Evolutionary conservation across 805 yeast genomes (phyloP).

Genomic region (Torulaspora maleeae): DNA sequence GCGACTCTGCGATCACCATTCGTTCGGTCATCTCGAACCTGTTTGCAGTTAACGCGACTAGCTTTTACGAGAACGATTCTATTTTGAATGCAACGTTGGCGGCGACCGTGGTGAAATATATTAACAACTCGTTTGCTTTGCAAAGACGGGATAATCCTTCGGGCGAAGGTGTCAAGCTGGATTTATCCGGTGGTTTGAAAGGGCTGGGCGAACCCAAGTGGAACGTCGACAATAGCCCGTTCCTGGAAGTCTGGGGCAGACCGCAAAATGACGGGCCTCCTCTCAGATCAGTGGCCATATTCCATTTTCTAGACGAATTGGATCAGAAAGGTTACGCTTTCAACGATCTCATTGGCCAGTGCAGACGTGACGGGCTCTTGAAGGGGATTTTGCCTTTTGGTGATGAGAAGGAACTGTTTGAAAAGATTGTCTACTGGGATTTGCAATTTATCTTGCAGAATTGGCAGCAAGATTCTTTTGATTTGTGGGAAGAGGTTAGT

Average conservation of each 20-base stretch:
- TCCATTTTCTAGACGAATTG: conserved; percentile 49
- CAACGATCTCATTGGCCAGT: conserved; percentile 28
- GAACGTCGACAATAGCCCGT: conserved; percentile 58
- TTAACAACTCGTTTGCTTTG: conserved; percentile 51
- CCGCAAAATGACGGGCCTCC: conserved; percentile 97
- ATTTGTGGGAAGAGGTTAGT: conserved; percentile 86
- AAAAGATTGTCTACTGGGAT: conserved; percentile 60
- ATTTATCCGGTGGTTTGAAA: conserved; percentile 38
- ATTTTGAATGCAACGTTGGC: conserved; percentile 20
- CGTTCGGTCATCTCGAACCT: conserved; percentile 56
- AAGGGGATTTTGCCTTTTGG: conserved; percentile 12
- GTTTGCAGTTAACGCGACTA: conserved; percentile 28
- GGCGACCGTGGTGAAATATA: conserved; percentile 52
- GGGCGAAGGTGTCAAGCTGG: conserved; percentile 42
- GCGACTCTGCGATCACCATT: conserved; percentile 83
- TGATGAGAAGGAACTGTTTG: conserved; percentile 42
- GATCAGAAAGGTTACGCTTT: conserved; percentile 28
- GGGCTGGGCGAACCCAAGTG: conserved; percentile 93
- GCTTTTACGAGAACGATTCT: conserved; percentile 11
- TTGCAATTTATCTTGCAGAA: conserved; percentile 53
- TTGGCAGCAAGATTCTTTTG: conserved; percentile 72
- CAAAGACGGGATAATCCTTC: conserved; percentile 68
- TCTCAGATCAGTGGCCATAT: conserved; percentile 61
- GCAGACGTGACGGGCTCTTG: conserved; percentile 1
- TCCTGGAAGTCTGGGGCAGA: conserved; percentile 76